Evolutionary conservation across 2,329 filamentous ascomycete genomes (phyloP).

Genomic region (Penicillium expansum): DNA sequence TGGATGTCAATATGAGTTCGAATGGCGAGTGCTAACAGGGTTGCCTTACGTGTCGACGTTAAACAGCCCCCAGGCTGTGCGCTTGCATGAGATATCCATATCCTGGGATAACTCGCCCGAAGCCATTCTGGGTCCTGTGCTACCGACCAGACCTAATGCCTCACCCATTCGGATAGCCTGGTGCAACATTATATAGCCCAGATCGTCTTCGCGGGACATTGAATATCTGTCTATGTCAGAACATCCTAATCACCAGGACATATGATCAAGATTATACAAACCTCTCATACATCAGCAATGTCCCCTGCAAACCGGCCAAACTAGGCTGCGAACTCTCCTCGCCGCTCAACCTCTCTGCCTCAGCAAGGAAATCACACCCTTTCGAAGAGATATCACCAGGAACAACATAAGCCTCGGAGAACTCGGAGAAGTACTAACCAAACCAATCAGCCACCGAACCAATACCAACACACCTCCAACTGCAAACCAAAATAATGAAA

Average conservation of each 20-base stretch:
- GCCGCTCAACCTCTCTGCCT: constrained; percentile 34
- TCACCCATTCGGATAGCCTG: constrained; percentile 37
- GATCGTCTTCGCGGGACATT: constrained; percentile 36
- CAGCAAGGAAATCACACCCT: constrained; percentile 36
- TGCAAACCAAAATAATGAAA: background rate
- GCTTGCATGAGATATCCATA: constrained; percentile 31
- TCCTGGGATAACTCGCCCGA: constrained; percentile 28
- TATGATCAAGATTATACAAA: constrained; percentile 17
- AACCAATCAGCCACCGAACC: background rate
- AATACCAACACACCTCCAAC: background rate
- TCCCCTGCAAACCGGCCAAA: constrained; percentile 34
- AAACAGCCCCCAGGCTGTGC: constrained; percentile 40
- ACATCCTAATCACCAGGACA: background rate
- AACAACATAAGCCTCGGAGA: constrained; percentile 38
- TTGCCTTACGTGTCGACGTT: constrained; percentile 39
- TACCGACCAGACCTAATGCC: constrained; percentile 33
- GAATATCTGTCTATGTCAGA: constrained; percentile 29
- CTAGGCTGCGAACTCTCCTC: constrained; percentile 25
- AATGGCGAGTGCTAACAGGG: background rate
- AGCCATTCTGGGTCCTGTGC: constrained; percentile 20
- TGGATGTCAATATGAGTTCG: background rate
- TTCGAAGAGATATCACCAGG: constrained; percentile 39
- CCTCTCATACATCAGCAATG: constrained; percentile 38
- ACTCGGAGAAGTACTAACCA: constrained; percentile 38
- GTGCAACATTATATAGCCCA: constrained; percentile 39